Evolutionary conservation across 352 stramenopile species (phyloP), one percentile per base, ranked within the genome.

Genomic region (Globisporangium solare): DNA sequence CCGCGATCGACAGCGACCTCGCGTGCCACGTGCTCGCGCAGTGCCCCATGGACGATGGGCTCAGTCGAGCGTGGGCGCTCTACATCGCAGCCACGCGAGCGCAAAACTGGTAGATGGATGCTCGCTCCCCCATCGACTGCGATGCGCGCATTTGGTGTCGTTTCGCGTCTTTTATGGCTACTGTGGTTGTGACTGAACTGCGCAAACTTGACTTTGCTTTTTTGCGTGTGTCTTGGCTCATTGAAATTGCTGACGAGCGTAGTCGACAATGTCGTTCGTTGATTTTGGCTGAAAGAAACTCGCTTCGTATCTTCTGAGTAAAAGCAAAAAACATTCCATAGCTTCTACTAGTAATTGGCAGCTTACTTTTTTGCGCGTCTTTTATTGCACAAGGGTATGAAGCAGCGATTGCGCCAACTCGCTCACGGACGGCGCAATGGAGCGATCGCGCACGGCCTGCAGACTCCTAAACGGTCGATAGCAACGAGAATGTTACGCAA

Each of bases 21-120:
- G 76, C 79, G 18, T 72, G 64, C 13, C 47, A 71, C 5, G 66
- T 78, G 45, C 61, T 89, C 3, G 39, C 64, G 2, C 48, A 64
- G 39, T 86, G 74, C 39, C 66, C 73, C 1, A 86, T 89, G 74
- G 79, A 89, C 56, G 79, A 89, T 48, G 79, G 79, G n/a, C 67
- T 89, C 40, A 86, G 73, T 51, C 79, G 79, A 11, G 74, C 79
- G 15, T 89, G 75, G 73, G 79, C 76, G 13, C 63, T 89, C 6
- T 89, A 86, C 61, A 72, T 76, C 55, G 68, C 76, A 7, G 68
- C 70, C 21, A 84, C 79, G 21, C 39, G 39, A 15, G 12, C 39
- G 10, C 39, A 43, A 3, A 43, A 43, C 39, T 43, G 39, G 39
- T 43, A 43, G 12, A 18, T n/a, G 39, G 27, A 35, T 35, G 27